Evolutionary conservation across 106 monocot species (phyloP).

Genomic region (Platanthera zijinensis): DNA sequence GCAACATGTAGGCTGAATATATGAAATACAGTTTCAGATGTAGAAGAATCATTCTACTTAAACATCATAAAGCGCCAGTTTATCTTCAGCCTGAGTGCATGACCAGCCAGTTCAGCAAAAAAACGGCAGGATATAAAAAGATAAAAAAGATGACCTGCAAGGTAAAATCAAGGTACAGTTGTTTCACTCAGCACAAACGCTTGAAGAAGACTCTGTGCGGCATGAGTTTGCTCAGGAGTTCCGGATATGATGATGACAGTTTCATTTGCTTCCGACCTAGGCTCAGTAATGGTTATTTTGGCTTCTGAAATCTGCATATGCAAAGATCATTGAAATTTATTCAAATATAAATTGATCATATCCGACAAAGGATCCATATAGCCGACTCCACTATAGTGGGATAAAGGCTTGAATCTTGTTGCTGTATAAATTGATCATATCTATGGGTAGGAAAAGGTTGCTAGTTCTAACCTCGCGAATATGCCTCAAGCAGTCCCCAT

Average conservation of each 20-base stretch:
- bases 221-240: conserved; percentile 90
- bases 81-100: background rate
- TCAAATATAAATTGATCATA: background rate
- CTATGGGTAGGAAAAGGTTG: background rate
- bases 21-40: background rate
- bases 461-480: conserved; percentile 67
- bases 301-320: conserved; percentile 83
- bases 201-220: conserved; percentile 93
- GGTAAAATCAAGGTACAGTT: conserved; percentile 25
- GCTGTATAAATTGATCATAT: background rate
- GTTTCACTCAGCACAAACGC: conserved; percentile 86
- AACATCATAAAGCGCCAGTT: background rate
- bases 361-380: no score
- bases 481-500: conserved; percentile 59
- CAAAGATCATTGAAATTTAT: background rate
- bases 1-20: background rate
- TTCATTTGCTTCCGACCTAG: conserved; percentile 71
- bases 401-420: no score
- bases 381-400: no score
- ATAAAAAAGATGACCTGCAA: conserved; percentile 13
- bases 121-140: background rate
- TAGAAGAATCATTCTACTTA: background rate
- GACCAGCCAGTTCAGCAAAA: background rate
- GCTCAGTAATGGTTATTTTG: conserved; percentile 80
- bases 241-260: conserved; percentile 82